Evolutionary conservation across 2,329 filamentous ascomycete species (phyloP), one percentile per base, ranked within the genome.

Genomic region (Fusarium caatingaense): DNA sequence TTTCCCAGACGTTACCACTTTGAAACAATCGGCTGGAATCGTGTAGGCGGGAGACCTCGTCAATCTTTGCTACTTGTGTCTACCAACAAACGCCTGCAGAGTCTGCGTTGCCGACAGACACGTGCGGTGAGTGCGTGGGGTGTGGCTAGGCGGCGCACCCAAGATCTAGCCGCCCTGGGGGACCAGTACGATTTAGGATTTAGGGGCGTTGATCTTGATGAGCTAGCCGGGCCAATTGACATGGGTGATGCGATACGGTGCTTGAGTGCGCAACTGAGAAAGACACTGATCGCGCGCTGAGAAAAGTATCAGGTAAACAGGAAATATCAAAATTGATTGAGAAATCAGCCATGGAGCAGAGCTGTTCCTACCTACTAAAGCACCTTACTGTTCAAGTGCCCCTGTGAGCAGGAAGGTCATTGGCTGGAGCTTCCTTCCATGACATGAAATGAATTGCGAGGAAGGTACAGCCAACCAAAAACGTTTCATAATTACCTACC

Each of bases 41-140:
- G 67, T 64, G 55, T 42, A 60, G 54, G 49, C 46, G 37, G 46
- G 46, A 60, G 32, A 23, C 50, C 27, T 69, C 56, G 53, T 55
- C 53, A 67, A 67, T 59, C 67, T 64, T 71, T 70, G 49, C 67
- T 71, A 28, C 42, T 71, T 71, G 58, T 63, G 58, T 70, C 50
- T 47, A 50, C 50, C 44, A 50, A 44, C 48, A 57, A 34, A 28
- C 32, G 46, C 46, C 44, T 54, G 55, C 40, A 66, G 37, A 42
- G 56, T 51, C 42, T 41, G 42, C 53, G 28, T 46, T 55, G 61
- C 40, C 56, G 62, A 34, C 32, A 40, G 28, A 64, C 67, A 70
- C 68, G 64, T 67, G 62, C 62, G 49, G 49, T 53, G 34, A 53
- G 49, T 53, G 34, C 18, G 30, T 50, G 37, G 56, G 30, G 44